phyloP scores from a whole-genome alignment of 2,329 filamentous ascomycete species.

The Cordyceps fumosorosea region DNA sequence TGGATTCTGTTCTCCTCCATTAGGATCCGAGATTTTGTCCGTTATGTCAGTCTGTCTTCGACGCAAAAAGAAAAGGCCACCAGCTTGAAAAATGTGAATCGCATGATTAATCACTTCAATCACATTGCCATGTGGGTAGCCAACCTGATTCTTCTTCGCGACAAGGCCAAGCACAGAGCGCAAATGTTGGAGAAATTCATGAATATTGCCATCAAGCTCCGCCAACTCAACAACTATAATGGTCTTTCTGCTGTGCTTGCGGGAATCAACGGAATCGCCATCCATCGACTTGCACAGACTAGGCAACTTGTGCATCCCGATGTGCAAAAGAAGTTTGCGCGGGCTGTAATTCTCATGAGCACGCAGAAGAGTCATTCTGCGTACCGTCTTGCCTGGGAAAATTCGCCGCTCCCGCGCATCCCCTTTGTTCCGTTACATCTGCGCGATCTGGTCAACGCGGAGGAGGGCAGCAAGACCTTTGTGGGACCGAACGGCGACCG shows the following conservation, averaged over 20 bases:
- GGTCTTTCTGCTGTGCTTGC: slow-evolving; percentile 89
- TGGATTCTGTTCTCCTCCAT: slow-evolving; percentile 98
- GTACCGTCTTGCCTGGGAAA: slow-evolving; percentile 97
- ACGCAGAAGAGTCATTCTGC: slow-evolving; percentile 88
- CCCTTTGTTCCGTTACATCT: slow-evolving; percentile 88
- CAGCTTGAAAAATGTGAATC: slow-evolving; percentile 78
- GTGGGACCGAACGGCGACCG: slow-evolving; percentile 64
- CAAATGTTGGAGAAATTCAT: slow-evolving; percentile 94
- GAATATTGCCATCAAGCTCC: slow-evolving; percentile 76
- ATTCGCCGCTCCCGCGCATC: slow-evolving; percentile 81
- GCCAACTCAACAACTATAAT: slow-evolving; percentile 95
- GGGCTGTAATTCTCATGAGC: slow-evolving; percentile 86
- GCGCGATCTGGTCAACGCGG: slow-evolving; percentile 83
- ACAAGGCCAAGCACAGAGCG: slow-evolving; percentile 93
- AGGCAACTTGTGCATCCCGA: slow-evolving; percentile 65
- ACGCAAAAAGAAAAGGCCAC: slow-evolving; percentile 68
- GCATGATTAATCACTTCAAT: slow-evolving; percentile 91
- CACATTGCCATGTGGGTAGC: slow-evolving; percentile 77
- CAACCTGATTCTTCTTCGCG: slow-evolving; percentile 78
- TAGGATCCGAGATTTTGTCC: slow-evolving; percentile 83
- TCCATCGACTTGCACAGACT: slow-evolving; percentile 78
- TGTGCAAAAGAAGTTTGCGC: slow-evolving; percentile 76
- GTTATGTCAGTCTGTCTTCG: slow-evolving; percentile 73
- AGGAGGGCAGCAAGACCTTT: slow-evolving; percentile 88
- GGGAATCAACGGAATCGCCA: slow-evolving; percentile 80